These are phyloP conservation scores for Beta lomatogona DNA, from an alignment of 179 eudicot species.

Conservation along the genomic window DNA sequence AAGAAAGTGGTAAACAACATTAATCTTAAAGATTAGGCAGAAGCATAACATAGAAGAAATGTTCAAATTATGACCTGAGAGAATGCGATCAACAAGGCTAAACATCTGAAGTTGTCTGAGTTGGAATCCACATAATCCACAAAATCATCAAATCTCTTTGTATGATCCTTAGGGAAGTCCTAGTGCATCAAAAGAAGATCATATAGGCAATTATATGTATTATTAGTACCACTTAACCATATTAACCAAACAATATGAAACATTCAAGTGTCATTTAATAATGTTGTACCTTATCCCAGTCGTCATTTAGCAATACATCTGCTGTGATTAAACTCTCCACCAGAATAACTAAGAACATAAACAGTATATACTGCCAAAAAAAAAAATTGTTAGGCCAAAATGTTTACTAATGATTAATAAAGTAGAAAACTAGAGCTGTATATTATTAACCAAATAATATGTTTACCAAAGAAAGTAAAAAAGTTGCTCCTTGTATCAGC, in stretches of 20 bases:
- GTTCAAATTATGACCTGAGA: constrained; percentile 41
- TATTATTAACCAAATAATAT: not conserved
- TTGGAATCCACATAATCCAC: constrained; percentile 37
- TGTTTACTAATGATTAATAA: not conserved
- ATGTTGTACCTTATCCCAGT: constrained; percentile 57
- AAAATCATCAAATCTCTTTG: constrained; percentile 51
- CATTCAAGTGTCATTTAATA: not conserved
- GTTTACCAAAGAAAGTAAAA: constrained; percentile 53
- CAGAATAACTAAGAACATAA: constrained; percentile 41
- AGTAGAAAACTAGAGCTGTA: not conserved
- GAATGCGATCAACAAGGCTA: constrained; percentile 33
- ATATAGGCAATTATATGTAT: not conserved
- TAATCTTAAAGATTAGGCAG: no score
- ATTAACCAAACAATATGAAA: not conserved
- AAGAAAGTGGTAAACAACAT: no score
- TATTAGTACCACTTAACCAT: not conserved
- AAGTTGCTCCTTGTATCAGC: constrained; percentile 31
- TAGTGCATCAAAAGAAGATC: constrained; percentile 24
- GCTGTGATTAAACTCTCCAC: constrained; percentile 40
- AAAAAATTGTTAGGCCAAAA: no score
- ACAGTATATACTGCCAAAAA: constrained; percentile 37
- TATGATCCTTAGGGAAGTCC: constrained; percentile 64
- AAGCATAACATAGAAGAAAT: no score
- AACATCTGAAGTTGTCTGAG: constrained; percentile 32
- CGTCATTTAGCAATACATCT: constrained; percentile 40